Base-by-base conservation (phyloP, 768 basidiomycete genomes). In the Coprinellus aureogranulatus region DNA sequence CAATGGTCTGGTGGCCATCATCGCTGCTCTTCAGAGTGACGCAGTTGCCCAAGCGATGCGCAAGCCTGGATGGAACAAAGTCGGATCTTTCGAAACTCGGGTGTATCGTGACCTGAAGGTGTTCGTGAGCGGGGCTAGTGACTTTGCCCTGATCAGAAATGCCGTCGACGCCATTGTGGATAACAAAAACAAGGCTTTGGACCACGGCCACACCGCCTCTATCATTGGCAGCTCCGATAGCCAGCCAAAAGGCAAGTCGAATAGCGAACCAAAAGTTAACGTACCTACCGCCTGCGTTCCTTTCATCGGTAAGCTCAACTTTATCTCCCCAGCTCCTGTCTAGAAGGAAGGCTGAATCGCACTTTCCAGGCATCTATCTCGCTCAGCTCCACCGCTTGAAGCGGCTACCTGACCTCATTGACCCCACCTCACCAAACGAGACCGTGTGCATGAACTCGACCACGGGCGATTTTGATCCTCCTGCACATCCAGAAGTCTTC, bases 401-500 rank as follows among this genome's bases (percentile, higher is more conserved):
- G 69, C 80, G 77, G 59, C 78, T 94, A 2, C 91, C 92, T 1
- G 89, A 92, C 61, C 71, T 92, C 44, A 86, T 94, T 59, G 92
- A 94, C 66, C 91, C 92, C 3, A 91, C 90, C 9, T 82, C 88
- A 0, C 90, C 92, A 4, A 79, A 85, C 63, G 83, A 85, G 58
- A 72, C 79, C 0, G 86, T 92, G 14, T 78, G 80, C 25, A 78
- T 89, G 60, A 87, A 92, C 59, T 77, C 84, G 0, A 71, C 73
- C 20, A 84, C 84, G 6, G 80, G 81, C 44, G 82, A 81, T 62
- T 86, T 92, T 57, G 84, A 87, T 60, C 70, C 87, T 8, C 89
- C 85, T 1, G 81, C 86, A 28, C 86, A 87, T 61, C 89, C 91
- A 0, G 89, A 92, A 59, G 89, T 92, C 26, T 94, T 94, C 69